These are phyloP conservation scores for Colletotrichum noveboracense DNA, from an alignment of 2,329 filamentous ascomycete species.

Conservation along the genomic window DNA sequence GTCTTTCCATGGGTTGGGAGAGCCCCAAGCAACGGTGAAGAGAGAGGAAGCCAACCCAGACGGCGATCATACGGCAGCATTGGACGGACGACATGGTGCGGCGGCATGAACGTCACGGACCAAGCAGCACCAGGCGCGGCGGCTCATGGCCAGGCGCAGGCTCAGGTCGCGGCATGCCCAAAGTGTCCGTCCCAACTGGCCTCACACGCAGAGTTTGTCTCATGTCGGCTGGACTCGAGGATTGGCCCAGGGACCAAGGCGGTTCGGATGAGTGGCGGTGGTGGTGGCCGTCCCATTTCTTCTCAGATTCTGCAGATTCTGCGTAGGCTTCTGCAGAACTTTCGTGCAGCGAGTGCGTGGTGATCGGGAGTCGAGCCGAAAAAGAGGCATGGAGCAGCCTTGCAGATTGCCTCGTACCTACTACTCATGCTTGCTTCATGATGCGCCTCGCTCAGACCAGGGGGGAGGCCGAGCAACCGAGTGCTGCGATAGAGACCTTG, in stretches of 20 bases:
- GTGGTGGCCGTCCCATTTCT: background rate
- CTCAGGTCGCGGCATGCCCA: background rate
- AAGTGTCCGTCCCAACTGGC: constrained; percentile 6
- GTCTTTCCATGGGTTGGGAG: background rate
- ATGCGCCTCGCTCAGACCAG: background rate
- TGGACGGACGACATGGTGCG: constrained; percentile 14
- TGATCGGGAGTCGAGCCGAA: background rate
- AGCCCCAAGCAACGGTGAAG: background rate
- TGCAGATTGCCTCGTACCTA: background rate
- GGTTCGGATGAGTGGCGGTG: background rate
- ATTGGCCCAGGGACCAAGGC: constrained; percentile 1
- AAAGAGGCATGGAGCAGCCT: background rate
- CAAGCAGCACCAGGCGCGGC: background rate
- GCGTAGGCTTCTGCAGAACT: background rate
- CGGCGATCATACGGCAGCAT: constrained; percentile 19
- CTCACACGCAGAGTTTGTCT: constrained; percentile 7
- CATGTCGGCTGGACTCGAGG: background rate
- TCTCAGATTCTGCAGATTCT: background rate
- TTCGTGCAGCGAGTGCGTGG: background rate
- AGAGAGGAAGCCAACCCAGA: background rate
- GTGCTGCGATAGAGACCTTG: background rate
- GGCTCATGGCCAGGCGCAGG: background rate
- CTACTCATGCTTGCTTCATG: background rate
- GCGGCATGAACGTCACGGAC: constrained; percentile 16
- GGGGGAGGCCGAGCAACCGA: background rate